Percentiles rank a stretch among this genome's conserved stretches.
Evolutionary conservation across 2,329 filamentous ascomycete genomes (phyloP).

Genomic region (Beauveria sp.): DNA sequence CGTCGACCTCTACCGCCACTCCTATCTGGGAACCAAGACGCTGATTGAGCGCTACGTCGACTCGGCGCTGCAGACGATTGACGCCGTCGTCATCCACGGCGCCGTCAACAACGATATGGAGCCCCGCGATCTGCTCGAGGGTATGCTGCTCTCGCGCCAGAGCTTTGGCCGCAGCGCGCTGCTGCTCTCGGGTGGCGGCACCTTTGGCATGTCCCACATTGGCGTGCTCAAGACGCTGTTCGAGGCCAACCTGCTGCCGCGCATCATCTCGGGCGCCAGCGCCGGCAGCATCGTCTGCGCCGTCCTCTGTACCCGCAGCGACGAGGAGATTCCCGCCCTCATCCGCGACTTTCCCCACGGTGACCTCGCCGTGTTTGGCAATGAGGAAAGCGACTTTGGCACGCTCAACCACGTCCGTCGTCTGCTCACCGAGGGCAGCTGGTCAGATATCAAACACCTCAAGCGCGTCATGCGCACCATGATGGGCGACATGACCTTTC

Average conservation of each 20-base stretch:
- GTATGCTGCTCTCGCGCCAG: conserved; percentile 64
- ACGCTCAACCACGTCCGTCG: conserved; percentile 62
- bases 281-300: conserved; percentile 81
- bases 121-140: conserved; percentile 54
- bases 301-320: conserved; percentile 68
- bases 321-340: conserved; percentile 67
- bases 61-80: conserved; percentile 67
- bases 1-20: conserved; percentile 72
- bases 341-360: conserved; percentile 67
- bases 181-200: conserved; percentile 76
- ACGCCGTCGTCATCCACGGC: conserved; percentile 59
- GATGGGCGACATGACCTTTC: conserved; percentile 86
- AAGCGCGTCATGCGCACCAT: conserved; percentile 72
- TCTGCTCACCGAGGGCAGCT: conserved; percentile 71
- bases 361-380: conserved; percentile 75
- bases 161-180: conserved; percentile 81
- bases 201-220: conserved; percentile 88
- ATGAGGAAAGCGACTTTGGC: conserved; percentile 48
- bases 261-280: conserved; percentile 81
- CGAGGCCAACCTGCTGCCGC: conserved; percentile 66
- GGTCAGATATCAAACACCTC: conserved; percentile 79
- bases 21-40: conserved; percentile 77
- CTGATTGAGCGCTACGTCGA: conserved; percentile 83
- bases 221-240: conserved; percentile 78
- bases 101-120: conserved; percentile 46